A percentile compares a stretch with the other conserved stretches of the same genome.
Conservation (phyloP, 2,329 filamentous ascomycete species). For the Biscogniauxia marginata region DNA sequence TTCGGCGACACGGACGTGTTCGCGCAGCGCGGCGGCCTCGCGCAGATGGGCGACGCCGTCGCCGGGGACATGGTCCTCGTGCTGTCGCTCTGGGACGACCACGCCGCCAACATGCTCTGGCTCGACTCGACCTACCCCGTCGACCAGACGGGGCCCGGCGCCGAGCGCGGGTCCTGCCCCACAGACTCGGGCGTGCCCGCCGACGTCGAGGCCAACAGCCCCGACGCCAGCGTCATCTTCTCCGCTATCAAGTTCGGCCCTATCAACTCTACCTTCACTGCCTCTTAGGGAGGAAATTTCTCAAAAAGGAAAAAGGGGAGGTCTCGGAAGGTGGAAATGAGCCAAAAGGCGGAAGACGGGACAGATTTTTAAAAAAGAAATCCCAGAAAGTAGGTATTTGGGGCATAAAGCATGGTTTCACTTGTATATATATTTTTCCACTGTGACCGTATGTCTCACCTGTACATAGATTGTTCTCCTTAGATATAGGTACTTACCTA, state of each 20-base stretch:
- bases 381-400: too few relatives aligned
- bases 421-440: background rate
- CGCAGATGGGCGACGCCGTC: conserved; percentile 51
- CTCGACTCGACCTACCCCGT: conserved; percentile 58
- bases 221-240: conserved; percentile 42
- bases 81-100: conserved; percentile 59
- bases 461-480: background rate
- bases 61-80: conserved; percentile 59
- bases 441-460: background rate
- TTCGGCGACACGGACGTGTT: conserved; percentile 55
- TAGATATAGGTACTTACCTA: too few relatives aligned
- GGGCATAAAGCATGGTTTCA: background rate
- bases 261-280: conserved; percentile 43
- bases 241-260: conserved; percentile 51
- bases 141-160: conserved; percentile 37
- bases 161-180: conserved; percentile 47
- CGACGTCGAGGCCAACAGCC: conserved; percentile 39
- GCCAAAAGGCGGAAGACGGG: background rate
- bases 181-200: conserved; percentile 43
- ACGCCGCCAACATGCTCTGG: conserved; percentile 44
- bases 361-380: background rate
- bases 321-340: background rate
- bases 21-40: conserved; percentile 50
- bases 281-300: background rate
- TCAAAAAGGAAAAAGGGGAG: background rate